phyloP scores from a whole-genome alignment of 352 stramenopile genomes.

The Phytophthora hybrid region DNA sequence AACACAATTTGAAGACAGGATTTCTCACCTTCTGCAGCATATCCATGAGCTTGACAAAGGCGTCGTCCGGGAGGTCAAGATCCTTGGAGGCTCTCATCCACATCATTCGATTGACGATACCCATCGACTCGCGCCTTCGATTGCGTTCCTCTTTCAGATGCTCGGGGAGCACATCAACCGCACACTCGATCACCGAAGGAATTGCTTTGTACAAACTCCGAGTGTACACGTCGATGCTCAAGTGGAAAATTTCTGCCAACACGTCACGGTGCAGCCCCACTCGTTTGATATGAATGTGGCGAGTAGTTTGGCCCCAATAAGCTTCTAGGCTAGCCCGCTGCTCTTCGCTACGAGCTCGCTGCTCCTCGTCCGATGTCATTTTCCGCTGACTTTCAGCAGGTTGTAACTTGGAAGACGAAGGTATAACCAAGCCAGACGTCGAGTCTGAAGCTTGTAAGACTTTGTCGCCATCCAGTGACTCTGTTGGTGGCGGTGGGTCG shows the following conservation, averaged over 20 bases:
- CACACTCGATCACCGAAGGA: slow-evolving; percentile 29
- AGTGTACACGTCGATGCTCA: slow-evolving; percentile 45
- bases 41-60: slow-evolving; percentile 20
- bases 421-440: slow-evolving; percentile 11
- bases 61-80: slow-evolving; percentile 32
- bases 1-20: not conserved
- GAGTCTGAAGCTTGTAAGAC: slow-evolving; percentile 27
- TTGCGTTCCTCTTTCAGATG: slow-evolving; percentile 29
- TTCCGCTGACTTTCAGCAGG: slow-evolving; percentile 29
- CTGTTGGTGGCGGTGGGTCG: not conserved
- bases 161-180: slow-evolving; percentile 24
- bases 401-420: slow-evolving; percentile 21
- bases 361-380: slow-evolving; percentile 29
- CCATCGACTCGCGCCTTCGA: slow-evolving; percentile 36
- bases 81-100: slow-evolving; percentile 52
- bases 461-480: slow-evolving; percentile 9
- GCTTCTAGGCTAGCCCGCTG: slow-evolving; percentile 23
- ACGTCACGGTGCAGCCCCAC: slow-evolving; percentile 45
- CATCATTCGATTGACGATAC: slow-evolving; percentile 31
- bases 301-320: slow-evolving; percentile 40
- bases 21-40: slow-evolving; percentile 35
- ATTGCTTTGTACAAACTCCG: slow-evolving; percentile 24
- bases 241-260: slow-evolving; percentile 45
- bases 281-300: slow-evolving; percentile 41
- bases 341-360: slow-evolving; percentile 31